Evolutionary conservation across 495 filamentous ascomycete genomes (phyloP).

Genomic region (Podospora sp.): DNA sequence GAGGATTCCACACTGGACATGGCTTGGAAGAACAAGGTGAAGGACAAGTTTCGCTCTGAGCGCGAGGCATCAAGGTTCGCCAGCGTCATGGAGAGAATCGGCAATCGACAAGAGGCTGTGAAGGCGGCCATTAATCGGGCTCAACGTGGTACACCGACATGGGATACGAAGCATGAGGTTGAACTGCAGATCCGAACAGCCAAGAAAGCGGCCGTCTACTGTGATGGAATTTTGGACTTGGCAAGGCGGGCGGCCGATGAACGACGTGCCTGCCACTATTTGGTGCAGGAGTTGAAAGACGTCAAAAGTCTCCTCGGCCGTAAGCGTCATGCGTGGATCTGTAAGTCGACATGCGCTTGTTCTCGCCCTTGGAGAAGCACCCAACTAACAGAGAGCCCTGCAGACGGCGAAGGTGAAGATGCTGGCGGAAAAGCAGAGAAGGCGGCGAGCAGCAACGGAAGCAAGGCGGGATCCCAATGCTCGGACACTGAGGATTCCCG

Average conservation of each 20-base stretch:
- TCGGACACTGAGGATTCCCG: not conserved
- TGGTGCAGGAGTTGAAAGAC: slow-evolving; percentile 29
- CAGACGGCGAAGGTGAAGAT: not conserved
- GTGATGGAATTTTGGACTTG: slow-evolving; percentile 24
- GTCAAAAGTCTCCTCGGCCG: slow-evolving; percentile 16
- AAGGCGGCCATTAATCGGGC: slow-evolving; percentile 18
- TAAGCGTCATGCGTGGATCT: slow-evolving; percentile 26
- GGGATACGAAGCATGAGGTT: slow-evolving; percentile 4
- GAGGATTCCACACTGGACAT: slow-evolving; percentile 27
- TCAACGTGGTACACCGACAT: slow-evolving; percentile 1
- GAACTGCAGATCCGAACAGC: slow-evolving; percentile 26
- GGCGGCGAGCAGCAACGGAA: not conserved
- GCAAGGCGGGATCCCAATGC: too few species aligned
- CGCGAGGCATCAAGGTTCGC: slow-evolving; percentile 11
- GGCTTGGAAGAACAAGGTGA: slow-evolving; percentile 30
- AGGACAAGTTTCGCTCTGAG: slow-evolving; percentile 16
- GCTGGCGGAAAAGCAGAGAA: not conserved
- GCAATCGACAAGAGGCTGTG: not conserved
- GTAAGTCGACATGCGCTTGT: slow-evolving; percentile 13
- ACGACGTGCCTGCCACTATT: slow-evolving; percentile 18
- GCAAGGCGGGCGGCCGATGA: slow-evolving; percentile 19
- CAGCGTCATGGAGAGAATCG: slow-evolving; percentile 5
- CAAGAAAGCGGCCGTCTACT: slow-evolving; percentile 25
- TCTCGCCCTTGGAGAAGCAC: not conserved
- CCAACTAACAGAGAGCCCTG: not conserved